Conservation (phyloP, 768 basidiomycete genomes). For the Leccinum subgranulosum region DNA sequence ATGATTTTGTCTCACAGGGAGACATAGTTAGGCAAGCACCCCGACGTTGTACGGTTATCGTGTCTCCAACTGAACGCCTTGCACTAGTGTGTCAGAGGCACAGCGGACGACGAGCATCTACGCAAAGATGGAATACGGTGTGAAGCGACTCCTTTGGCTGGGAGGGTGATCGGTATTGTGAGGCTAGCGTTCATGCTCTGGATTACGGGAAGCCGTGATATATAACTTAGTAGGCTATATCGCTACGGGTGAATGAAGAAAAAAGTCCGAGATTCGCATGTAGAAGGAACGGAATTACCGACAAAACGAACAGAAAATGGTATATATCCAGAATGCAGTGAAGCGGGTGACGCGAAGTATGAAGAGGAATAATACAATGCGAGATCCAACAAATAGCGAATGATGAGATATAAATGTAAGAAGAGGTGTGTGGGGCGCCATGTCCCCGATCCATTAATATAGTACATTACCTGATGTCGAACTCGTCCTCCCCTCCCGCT, state of each 20-base stretch:
- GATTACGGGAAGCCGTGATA: conserved; percentile 12
- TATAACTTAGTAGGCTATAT: conserved; percentile 16
- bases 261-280: conserved; percentile 6
- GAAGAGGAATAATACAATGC: conserved; percentile 18
- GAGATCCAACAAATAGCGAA: conserved; percentile 14
- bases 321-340: conserved; percentile 23
- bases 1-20: conserved; percentile 53
- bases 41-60: not conserved
- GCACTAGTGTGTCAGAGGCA: conserved; percentile 71
- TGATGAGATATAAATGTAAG: conserved; percentile 18
- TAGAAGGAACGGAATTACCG: not conserved
- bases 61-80: not conserved
- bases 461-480: conserved; percentile 32
- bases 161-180: conserved; percentile 47
- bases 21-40: conserved; percentile 75
- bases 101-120: conserved; percentile 81
- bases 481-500: conserved; percentile 25
- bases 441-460: conserved; percentile 18
- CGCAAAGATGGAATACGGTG: conserved; percentile 90
- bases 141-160: conserved; percentile 88
- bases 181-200: not conserved
- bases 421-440: not conserved
- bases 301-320: conserved; percentile 20
- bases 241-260: conserved; percentile 7
- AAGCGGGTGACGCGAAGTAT: conserved; percentile 13